phyloP scores from a whole-genome alignment of 192 early-diverging fungal genomes.

The Chytriomyces hyalinus region DNA sequence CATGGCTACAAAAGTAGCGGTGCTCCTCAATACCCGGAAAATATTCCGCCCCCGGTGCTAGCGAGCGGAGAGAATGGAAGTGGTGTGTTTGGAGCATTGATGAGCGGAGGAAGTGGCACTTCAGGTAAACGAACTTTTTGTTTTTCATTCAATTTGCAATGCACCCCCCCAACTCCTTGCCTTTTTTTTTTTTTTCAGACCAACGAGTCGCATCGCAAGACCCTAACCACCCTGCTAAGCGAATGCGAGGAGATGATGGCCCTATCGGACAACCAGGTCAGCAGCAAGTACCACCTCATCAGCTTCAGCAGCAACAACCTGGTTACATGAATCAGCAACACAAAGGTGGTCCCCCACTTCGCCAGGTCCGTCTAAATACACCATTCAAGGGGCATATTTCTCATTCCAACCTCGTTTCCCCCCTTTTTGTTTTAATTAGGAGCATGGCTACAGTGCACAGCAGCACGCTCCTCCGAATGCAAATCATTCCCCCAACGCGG shows the following conservation, averaged over 20 bases:
- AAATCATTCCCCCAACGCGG: background rate
- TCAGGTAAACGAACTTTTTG: background rate
- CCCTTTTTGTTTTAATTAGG: background rate
- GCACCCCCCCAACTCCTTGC: too few species aligned
- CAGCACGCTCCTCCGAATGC: slow-evolving; percentile 8
- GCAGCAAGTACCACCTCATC: slow-evolving; percentile 36
- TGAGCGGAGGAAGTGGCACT: slow-evolving; percentile 51
- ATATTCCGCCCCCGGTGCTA: slow-evolving; percentile 67
- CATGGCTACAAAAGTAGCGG: slow-evolving; percentile 42
- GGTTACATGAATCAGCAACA: slow-evolving; percentile 13
- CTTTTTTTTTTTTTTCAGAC: slow-evolving; percentile 47
- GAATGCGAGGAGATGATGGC: slow-evolving; percentile 45
- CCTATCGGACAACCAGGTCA: slow-evolving; percentile 31
- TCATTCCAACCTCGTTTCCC: background rate
- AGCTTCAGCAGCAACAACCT: slow-evolving; percentile 35
- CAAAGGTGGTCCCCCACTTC: background rate
- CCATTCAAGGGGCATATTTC: background rate
- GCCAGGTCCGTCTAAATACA: slow-evolving; percentile 15
- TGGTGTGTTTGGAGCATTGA: slow-evolving; percentile 47
- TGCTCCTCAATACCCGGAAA: slow-evolving; percentile 57
- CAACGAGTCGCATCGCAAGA: slow-evolving; percentile 53
- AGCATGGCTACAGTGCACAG: slow-evolving; percentile 13
- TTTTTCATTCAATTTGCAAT: too few species aligned
- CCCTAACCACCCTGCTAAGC: slow-evolving; percentile 21
- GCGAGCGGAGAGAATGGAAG: slow-evolving; percentile 54